A percentile compares a stretch with the other conserved stretches of the same genome.
Evolutionary conservation across 306 rosid genomes (phyloP).

Genomic region (Oxytropis ochrocephala): DNA sequence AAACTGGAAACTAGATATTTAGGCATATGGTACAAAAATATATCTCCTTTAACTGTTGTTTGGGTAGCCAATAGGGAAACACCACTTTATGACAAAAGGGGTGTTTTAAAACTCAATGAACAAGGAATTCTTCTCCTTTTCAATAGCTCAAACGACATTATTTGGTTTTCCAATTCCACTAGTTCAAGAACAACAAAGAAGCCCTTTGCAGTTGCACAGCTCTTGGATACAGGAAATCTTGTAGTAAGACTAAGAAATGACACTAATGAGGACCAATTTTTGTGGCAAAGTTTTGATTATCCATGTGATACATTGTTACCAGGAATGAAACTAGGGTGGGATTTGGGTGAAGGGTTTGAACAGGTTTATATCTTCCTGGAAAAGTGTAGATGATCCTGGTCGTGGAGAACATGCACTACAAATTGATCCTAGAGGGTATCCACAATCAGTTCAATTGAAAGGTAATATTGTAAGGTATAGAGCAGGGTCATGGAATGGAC

Average conservation of each 20-base stretch:
- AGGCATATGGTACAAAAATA: constrained; percentile 17
- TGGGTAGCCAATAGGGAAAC: constrained; percentile 27
- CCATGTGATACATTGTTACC: constrained; percentile 11
- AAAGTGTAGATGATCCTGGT: constrained; percentile 21
- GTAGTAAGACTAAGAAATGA: not conserved
- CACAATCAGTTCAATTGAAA: not conserved
- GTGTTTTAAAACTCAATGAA: constrained; percentile 1
- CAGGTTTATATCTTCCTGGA: constrained; percentile 21
- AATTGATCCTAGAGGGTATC: too few species aligned
- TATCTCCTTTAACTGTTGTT: not conserved
- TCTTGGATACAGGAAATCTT: constrained; percentile 29
- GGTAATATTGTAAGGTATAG: not conserved
- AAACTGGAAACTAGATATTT: not conserved
- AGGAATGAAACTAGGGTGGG: constrained; percentile 27
- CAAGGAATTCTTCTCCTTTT: constrained; percentile 12
- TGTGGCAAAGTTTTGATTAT: constrained; percentile 31
- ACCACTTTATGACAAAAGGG: not conserved
- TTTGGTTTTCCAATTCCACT: constrained; percentile 13
- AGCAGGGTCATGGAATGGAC: constrained; percentile 19
- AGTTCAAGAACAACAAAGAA: not conserved
- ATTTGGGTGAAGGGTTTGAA: not conserved
- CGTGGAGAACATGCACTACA: not conserved
- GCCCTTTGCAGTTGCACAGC: not conserved
- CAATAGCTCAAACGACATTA: not conserved
- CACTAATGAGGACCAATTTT: not conserved